Percentiles rank a stretch among this genome's conserved stretches.
Conservation (phyloP, 805 yeast genomes). For the Saturnispora hagleri region DNA sequence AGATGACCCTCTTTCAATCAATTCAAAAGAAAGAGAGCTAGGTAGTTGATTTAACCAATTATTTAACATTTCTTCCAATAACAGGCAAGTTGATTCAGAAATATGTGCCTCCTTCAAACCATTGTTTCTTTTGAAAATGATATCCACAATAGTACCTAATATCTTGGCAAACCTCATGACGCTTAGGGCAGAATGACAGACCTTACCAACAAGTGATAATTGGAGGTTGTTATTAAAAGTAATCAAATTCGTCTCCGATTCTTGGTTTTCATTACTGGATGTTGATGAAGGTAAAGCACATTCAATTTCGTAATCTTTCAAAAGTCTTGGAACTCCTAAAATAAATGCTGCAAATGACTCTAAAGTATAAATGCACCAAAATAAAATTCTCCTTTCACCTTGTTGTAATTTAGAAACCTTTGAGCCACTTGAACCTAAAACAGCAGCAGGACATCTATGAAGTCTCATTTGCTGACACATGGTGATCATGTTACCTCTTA, state of each 20-base stretch:
- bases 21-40: slow-evolving; percentile 45
- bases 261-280: slow-evolving; percentile 30
- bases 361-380: slow-evolving; percentile 75
- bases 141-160: slow-evolving; percentile 63
- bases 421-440: slow-evolving; percentile 55
- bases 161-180: slow-evolving; percentile 64
- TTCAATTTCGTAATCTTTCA: slow-evolving; percentile 76
- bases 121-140: slow-evolving; percentile 52
- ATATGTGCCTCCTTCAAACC: slow-evolving; percentile 22
- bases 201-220: slow-evolving; percentile 62
- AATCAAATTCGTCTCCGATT: slow-evolving; percentile 44
- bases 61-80: slow-evolving; percentile 60
- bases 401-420: slow-evolving; percentile 61
- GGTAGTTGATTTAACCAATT: slow-evolving; percentile 73
- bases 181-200: slow-evolving; percentile 51
- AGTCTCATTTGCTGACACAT: slow-evolving; percentile 82
- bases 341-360: slow-evolving; percentile 69
- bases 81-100: slow-evolving; percentile 25
- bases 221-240: slow-evolving; percentile 46
- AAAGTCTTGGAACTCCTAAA: slow-evolving; percentile 72
- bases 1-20: slow-evolving; percentile 47
- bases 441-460: slow-evolving; percentile 82
- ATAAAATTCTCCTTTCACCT: slow-evolving; percentile 71
- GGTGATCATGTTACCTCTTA: slow-evolving; percentile 65
- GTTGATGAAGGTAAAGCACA: slow-evolving; percentile 66